Evolutionary conservation across 306 rosid species (phyloP).

Genomic region (Abrus precatorius): DNA sequence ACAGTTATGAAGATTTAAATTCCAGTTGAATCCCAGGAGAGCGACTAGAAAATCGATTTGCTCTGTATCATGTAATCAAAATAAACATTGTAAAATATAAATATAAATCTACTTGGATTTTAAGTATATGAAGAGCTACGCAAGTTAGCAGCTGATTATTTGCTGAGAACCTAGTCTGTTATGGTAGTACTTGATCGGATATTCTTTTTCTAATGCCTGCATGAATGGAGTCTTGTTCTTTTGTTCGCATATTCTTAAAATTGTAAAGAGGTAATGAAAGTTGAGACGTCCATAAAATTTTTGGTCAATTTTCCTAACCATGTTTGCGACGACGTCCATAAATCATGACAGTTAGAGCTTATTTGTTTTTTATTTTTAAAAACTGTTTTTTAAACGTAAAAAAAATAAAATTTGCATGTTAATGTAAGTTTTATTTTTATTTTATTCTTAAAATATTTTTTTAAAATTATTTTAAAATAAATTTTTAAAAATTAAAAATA

Average conservation of each 20-base stretch:
- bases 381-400: too few species aligned
- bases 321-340: not conserved
- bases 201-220: not conserved
- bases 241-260: not conserved
- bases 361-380: too few species aligned
- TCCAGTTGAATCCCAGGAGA: not conserved
- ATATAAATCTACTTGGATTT: conserved; percentile 18
- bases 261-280: not conserved
- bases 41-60: not conserved
- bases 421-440: too few species aligned
- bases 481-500: too few species aligned
- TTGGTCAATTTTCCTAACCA: not conserved
- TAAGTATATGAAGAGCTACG: not conserved
- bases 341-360: not conserved
- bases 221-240: not conserved
- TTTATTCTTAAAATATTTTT: too few species aligned
- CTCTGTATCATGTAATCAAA: not conserved
- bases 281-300: not conserved
- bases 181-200: not conserved
- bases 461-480: too few species aligned
- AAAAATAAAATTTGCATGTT: too few species aligned
- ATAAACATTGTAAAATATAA: not conserved
- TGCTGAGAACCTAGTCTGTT: not conserved
- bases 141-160: conserved; percentile 15
- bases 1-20: conserved; percentile 39